phyloP scores from a whole-genome alignment of 2,329 filamentous ascomycete genomes.

The Cyanodermella asteris region DNA sequence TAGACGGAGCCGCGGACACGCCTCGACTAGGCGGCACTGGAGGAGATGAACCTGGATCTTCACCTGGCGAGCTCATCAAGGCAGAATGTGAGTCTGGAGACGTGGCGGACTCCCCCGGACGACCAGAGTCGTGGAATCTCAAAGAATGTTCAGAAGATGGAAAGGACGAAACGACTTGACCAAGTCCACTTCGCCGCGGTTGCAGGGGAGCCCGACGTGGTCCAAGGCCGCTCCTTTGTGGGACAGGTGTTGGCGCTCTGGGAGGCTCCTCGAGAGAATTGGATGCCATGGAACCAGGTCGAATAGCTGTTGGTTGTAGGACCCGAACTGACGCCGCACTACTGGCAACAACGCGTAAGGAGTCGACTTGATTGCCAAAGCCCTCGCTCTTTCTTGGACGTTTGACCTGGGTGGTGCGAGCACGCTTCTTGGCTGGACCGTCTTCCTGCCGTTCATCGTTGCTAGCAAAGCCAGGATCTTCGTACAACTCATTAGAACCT shows the following conservation, averaged over 20 bases:
- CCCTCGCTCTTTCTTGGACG: constrained; percentile 47
- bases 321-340: constrained; percentile 72
- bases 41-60: constrained; percentile 74
- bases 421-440: constrained; percentile 49
- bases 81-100: too few relatives aligned
- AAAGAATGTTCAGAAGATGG: too few relatives aligned
- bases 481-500: too few relatives aligned
- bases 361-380: constrained; percentile 55
- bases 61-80: too few relatives aligned
- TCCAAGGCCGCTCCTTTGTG: too few relatives aligned
- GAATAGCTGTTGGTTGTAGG: constrained; percentile 47
- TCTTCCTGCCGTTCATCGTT: constrained; percentile 40
- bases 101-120: constrained; percentile 15
- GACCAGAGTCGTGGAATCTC: too few relatives aligned
- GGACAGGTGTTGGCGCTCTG: constrained; percentile 56
- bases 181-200: too few relatives aligned
- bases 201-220: too few relatives aligned
- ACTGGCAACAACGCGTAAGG: constrained; percentile 72
- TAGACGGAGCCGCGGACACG: constrained; percentile 47
- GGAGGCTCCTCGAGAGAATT: constrained; percentile 49
- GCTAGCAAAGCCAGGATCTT: constrained; percentile 41
- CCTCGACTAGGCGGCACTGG: constrained; percentile 55
- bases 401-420: constrained; percentile 51
- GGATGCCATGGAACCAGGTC: constrained; percentile 23
- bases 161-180: too few relatives aligned